phyloP scores from a whole-genome alignment of 768 basidiomycete genomes.

The Nidula microcarpa region DNA sequence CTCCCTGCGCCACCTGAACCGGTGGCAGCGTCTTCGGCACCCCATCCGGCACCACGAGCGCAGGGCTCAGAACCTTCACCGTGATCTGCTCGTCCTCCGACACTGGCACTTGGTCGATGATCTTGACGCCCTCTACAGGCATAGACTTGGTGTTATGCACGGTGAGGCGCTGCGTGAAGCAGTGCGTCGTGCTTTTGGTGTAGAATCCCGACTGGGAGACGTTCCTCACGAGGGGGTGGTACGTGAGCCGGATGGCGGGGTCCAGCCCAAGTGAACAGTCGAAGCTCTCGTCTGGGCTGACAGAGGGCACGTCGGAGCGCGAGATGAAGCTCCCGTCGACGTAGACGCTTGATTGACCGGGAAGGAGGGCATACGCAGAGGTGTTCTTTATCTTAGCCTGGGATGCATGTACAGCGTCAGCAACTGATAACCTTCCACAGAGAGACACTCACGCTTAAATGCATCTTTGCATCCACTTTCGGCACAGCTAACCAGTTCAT shows the following conservation, averaged over 20 bases:
- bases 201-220: constrained; percentile 28
- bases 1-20: constrained; percentile 20
- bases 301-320: constrained; percentile 35
- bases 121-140: constrained; percentile 21
- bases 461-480: constrained; percentile 30
- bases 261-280: constrained; percentile 47
- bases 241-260: constrained; percentile 35
- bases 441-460: constrained; percentile 26
- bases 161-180: constrained; percentile 32
- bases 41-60: constrained; percentile 15
- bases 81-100: constrained; percentile 34
- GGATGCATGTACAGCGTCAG: neutral
- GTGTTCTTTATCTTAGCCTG: constrained; percentile 51
- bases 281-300: constrained; percentile 41
- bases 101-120: constrained; percentile 35
- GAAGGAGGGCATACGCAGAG: constrained; percentile 48
- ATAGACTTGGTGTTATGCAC: constrained; percentile 32
- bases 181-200: constrained; percentile 23
- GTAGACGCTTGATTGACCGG: constrained; percentile 46
- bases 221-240: constrained; percentile 23
- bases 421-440: too few relatives aligned
- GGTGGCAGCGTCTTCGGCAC: constrained; percentile 1
- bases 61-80: constrained; percentile 36
- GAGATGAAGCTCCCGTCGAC: constrained; percentile 57
- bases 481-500: constrained; percentile 43